Percentiles rank a stretch among this genome's conserved stretches.
Conservation (phyloP, 2,329 filamentous ascomycete genomes). For the Botrytis tulipae region DNA sequence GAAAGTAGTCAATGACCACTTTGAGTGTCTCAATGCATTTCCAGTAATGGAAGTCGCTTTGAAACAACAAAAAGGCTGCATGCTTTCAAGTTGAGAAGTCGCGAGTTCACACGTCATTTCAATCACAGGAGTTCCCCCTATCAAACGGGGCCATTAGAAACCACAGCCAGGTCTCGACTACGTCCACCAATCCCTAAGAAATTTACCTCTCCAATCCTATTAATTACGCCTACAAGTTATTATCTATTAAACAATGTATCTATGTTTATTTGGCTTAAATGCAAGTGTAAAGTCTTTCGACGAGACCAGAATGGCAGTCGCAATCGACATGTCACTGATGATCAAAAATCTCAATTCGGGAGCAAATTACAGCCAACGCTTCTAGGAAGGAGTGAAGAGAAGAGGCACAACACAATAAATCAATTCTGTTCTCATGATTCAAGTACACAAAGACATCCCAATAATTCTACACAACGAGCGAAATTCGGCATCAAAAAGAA, state of each 20-base stretch:
- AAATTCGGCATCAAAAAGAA: background rate
- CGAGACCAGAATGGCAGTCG: background rate
- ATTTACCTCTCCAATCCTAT: background rate
- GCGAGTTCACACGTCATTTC: background rate
- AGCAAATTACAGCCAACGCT: background rate
- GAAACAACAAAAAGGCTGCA: too few relatives aligned
- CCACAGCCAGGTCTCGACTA: background rate
- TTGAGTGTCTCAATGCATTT: background rate
- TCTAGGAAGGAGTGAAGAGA: background rate
- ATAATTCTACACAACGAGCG: background rate
- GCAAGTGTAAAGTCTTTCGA: background rate
- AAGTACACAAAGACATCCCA: background rate
- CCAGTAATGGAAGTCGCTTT: background rate
- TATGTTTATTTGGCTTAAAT: conserved; percentile 3
- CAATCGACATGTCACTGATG: background rate
- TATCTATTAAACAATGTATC: background rate
- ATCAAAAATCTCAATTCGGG: background rate
- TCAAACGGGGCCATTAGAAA: background rate
- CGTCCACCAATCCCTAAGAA: background rate
- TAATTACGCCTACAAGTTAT: background rate
- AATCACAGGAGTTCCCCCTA: background rate
- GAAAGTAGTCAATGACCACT: background rate
- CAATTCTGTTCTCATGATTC: background rate
- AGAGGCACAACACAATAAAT: background rate
- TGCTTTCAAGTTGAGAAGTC: background rate